A percentile compares a stretch with the other conserved stretches of the same genome.
Evolutionary conservation across 148 eudicot genomes (phyloP).

Genomic region (Vaccinium myrtillus): DNA sequence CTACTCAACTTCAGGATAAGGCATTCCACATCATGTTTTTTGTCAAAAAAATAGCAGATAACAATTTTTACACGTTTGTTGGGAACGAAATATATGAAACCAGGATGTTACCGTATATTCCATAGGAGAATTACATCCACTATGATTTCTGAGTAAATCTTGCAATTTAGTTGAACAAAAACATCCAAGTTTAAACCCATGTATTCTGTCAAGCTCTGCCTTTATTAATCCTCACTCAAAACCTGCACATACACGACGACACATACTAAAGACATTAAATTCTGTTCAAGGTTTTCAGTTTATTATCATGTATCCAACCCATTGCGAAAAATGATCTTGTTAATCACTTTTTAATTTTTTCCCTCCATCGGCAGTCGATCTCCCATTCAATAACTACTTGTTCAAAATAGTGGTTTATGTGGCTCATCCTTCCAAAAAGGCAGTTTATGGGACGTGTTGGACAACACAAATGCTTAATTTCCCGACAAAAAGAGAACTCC

Average conservation of each 20-base stretch:
- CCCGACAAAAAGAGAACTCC: not conserved
- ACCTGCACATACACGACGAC: constrained; percentile 42
- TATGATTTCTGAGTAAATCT: not conserved
- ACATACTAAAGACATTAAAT: not conserved
- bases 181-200: constrained; percentile 54
- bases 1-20: too few species aligned
- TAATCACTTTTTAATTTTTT: not conserved
- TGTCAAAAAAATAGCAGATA: too few species aligned
- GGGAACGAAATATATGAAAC: too few species aligned
- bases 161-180: constrained; percentile 17
- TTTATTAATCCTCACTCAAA: constrained; percentile 59
- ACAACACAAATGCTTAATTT: not conserved
- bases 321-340: not conserved
- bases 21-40: too few species aligned
- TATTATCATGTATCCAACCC: not conserved
- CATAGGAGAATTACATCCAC: not conserved
- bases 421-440: not conserved
- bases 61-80: too few species aligned
- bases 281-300: not conserved
- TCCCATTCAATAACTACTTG: not conserved
- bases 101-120: not conserved
- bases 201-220: constrained; percentile 53
- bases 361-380: not conserved
- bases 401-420: not conserved
- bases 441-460: not conserved